phyloP scores from a whole-genome alignment of 2,329 filamentous ascomycete genomes.

The Colletotrichum horii region DNA sequence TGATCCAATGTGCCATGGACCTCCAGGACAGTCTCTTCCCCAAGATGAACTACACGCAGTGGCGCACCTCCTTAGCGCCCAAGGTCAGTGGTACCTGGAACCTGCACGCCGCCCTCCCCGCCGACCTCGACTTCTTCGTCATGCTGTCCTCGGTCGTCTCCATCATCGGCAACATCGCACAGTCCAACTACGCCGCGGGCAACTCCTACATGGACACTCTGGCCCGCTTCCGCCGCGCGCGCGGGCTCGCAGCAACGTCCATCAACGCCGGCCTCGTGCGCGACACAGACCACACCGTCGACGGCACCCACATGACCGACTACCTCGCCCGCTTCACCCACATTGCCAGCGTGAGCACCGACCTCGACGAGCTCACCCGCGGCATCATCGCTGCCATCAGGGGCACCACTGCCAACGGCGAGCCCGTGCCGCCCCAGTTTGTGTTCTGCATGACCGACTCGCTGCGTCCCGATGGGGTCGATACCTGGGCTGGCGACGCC shows the following conservation, averaged over 20 bases:
- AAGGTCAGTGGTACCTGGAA: not conserved
- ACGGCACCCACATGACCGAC: not conserved
- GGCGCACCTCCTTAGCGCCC: not conserved
- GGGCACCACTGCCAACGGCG: too few relatives aligned
- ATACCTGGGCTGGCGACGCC: too few relatives aligned
- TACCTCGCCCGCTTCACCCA: too few relatives aligned
- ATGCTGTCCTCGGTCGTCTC: slow-evolving; percentile 33
- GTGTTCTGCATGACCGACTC: too few relatives aligned
- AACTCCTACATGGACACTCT: slow-evolving; percentile 47
- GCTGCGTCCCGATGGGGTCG: too few relatives aligned
- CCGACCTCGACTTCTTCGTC: slow-evolving; percentile 43
- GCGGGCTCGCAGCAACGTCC: slow-evolving; percentile 40
- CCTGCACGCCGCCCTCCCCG: not conserved
- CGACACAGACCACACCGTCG: slow-evolving; percentile 44
- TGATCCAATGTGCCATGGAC: not conserved
- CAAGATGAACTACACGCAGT: not conserved
- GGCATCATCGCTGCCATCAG: too few relatives aligned
- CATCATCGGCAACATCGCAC: slow-evolving; percentile 34
- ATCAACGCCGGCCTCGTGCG: slow-evolving; percentile 41
- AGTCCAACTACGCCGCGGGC: slow-evolving; percentile 49
- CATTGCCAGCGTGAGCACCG: too few relatives aligned
- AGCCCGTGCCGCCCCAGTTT: too few relatives aligned
- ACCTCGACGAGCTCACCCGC: too few relatives aligned
- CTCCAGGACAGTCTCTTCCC: not conserved
- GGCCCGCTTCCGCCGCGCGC: slow-evolving; percentile 34